A percentile compares a stretch with the other conserved stretches of the same genome.
Evolutionary conservation across 768 basidiomycete species (phyloP).

Genomic region (Leccinum imitatum): DNA sequence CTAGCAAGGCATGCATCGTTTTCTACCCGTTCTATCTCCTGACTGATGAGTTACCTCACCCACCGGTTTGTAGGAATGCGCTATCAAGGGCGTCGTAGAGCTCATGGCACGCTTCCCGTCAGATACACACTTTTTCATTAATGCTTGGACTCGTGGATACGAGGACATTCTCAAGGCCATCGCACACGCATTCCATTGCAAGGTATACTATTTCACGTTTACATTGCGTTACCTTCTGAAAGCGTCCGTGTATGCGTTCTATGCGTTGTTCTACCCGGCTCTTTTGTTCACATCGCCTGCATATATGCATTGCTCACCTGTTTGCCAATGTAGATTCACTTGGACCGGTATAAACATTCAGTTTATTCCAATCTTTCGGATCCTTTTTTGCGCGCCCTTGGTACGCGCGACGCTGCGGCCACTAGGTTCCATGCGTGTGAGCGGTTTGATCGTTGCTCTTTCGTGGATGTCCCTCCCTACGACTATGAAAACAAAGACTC

Average conservation of each 20-base stretch:
- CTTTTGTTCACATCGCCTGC: conserved; percentile 14
- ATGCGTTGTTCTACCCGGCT: neutral
- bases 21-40: too few species aligned
- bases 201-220: conserved; percentile 37
- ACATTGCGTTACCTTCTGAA: neutral
- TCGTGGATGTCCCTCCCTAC: conserved; percentile 46
- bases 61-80: conserved; percentile 50
- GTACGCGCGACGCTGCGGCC: conserved; percentile 55
- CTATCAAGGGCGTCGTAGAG: conserved; percentile 61
- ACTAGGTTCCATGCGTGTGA: conserved; percentile 96
- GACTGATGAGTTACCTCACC: conserved; percentile 4
- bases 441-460: conserved; percentile 68
- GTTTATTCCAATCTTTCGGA: conserved; percentile 62
- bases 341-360: conserved; percentile 83
- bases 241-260: neutral
- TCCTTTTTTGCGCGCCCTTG: conserved; percentile 57
- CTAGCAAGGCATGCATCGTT: conserved; percentile 51
- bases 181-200: conserved; percentile 59
- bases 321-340: conserved; percentile 61
- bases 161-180: conserved; percentile 86
- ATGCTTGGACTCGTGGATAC: conserved; percentile 96
- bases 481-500: conserved; percentile 11
- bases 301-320: conserved; percentile 13
- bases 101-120: conserved; percentile 69
- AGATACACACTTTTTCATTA: conserved; percentile 79